Evolutionary conservation across 495 filamentous ascomycete genomes (phyloP), one percentile per base, ranked within the genome.

Genomic region (Aspergillus ostianus): DNA sequence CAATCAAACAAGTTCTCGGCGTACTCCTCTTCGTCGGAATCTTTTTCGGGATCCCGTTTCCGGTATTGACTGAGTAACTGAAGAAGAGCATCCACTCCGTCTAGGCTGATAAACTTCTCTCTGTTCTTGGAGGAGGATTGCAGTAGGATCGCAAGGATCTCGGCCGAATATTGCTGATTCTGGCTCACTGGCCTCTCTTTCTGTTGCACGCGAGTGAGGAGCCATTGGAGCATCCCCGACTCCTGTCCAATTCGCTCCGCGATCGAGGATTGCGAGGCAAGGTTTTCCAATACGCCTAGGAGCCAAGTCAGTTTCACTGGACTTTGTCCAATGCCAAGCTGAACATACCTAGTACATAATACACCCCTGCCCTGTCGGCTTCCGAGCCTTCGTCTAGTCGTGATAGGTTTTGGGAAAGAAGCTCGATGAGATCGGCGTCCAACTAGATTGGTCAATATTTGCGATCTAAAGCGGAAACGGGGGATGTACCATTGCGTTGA

Each of bases 91-190:
- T 99, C 95, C 6, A 92, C 78, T 19, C 89, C 90, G 57, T 96
- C 85, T 2, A 90, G 68, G 10, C 74, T 71, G 51, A 82, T 79
- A n/a, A 97, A 73, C 49, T 80, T 80, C 45, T 76, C 75, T 32
- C 90, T 79, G 68, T 90, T 93, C 17, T 79, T 69, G 0, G 77
- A 51, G 15, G 87, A 88, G 7, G 88, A 87, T 67, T 92, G 90
- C 15, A 90, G 71, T 0, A 99, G 74, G 55, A 99, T 96, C 3
- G 93, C 90, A 17, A 99, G 77, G 15, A 98, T 81, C 73, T 99
- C 94, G 9, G 94, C 91, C 0, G 92, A 83, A 66, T 98, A 99
- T 70, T 97, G 94, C 69, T 93, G 97, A 71, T 99, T 99, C 73
- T 99, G 94, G 23, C 80, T 77, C 8, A 87, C 80, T 0, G 79